Base-by-base conservation (phyloP, 495 filamentous ascomycete species). In the Neurospora sp. region DNA sequence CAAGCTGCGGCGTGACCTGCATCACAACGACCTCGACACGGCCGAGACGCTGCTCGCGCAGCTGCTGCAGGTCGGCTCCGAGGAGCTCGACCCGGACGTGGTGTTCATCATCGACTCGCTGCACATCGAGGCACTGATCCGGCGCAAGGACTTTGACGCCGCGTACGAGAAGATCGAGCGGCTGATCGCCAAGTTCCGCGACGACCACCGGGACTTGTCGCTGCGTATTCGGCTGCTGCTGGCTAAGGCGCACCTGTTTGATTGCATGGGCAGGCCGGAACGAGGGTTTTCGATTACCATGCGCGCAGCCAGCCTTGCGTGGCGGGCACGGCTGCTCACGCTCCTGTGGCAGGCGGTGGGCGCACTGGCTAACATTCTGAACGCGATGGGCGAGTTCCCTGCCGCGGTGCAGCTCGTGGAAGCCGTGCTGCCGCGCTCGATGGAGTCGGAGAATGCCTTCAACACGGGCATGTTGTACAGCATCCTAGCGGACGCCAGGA, bases 211-310 rank as follows among this genome's bases (percentile, higher is more conserved):
- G 61, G 96, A 99, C 78, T 84, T 96, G 10, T 85, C 90, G 44
- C 85, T 91, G 16, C 90, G 92, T 72, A 84, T 97, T 69, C 89
- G 89, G 65, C 83, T 97, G 2, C 89, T 98, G 38, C 87, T 90
- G 31, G 78, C 89, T 68, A 98, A 98, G 79, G 92, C 91, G 1
- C 84, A 87, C 12, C 86, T 97, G 12, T 90, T 94, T 74, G 87
- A 89, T 69, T 86, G 86, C 77, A 86, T 86, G 71, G 92, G 91
- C 20, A 89, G 90, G 6, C 89, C 94, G 0, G 89, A 94, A 72
- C 91, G 90, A 74, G 96, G 92, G 1, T 96, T 98, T 78, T 93
- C 91, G 4, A 84, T 97, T 20, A 90, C 90, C 22, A 85, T 98
- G 76, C 87, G 93, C 27, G 96, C 94, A 3, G 92, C 93, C 3